These are phyloP conservation scores for Pythium guiyangense DNA, from an alignment of 352 stramenopile genomes.

Conservation along the genomic window DNA sequence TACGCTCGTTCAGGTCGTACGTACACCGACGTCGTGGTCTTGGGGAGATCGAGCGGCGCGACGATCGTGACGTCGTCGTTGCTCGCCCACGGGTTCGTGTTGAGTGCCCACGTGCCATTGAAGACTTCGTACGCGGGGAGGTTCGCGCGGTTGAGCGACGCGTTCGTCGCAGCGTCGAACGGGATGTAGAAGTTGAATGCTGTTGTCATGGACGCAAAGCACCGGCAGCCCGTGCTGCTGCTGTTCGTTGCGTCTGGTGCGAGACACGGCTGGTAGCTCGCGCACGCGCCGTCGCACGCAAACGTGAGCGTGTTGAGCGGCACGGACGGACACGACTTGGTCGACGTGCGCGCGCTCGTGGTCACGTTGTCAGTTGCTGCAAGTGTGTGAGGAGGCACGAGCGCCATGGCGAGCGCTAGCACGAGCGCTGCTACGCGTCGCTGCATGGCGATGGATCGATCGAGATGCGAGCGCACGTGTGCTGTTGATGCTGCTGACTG, in stretches of 20 bases:
- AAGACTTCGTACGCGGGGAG: background rate
- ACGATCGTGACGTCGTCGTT: background rate
- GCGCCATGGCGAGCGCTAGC: too few species aligned
- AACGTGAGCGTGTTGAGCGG: background rate
- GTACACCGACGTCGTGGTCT: background rate
- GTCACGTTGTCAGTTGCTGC: too few species aligned
- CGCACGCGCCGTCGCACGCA: background rate
- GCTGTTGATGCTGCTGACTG: too few species aligned
- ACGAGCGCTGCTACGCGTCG: too few species aligned
- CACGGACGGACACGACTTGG: background rate
- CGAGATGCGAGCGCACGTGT: too few species aligned
- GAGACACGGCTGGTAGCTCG: too few species aligned
- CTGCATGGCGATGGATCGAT: too few species aligned
- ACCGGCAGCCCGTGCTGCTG: background rate
- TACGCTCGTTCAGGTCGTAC: too few species aligned
- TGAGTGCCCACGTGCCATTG: background rate
- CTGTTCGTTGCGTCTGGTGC: background rate
- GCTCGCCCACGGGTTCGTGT: slow-evolving; percentile 1
- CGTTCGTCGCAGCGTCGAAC: background rate
- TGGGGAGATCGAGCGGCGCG: background rate
- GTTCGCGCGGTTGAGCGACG: background rate
- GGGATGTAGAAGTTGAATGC: slow-evolving; percentile 1
- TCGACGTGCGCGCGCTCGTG: too few species aligned
- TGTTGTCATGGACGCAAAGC: background rate
- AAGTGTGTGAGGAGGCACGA: too few species aligned